Conservation (phyloP, 257 asterid genomes). For the Phtheirospermum japonicum region DNA sequence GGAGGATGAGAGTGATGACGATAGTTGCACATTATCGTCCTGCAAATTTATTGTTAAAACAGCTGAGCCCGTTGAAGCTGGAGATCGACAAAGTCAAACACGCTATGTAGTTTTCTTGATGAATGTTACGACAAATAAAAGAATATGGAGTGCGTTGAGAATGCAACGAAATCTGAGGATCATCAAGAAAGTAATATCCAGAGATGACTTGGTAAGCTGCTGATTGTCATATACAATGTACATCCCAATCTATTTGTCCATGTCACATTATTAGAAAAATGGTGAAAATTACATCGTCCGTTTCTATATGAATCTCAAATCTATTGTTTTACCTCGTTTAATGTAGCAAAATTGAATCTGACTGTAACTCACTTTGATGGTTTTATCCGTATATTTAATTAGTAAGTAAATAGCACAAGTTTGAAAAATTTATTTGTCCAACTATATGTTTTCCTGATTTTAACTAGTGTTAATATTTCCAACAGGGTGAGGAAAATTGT, state of each 20-base stretch:
- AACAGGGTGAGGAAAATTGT: conserved; percentile 36
- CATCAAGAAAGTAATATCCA: conserved; percentile 34
- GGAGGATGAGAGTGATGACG: conserved; percentile 29
- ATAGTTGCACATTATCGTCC: not conserved
- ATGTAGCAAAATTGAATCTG: not conserved
- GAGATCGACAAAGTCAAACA: conserved; percentile 1
- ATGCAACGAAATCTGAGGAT: conserved; percentile 36
- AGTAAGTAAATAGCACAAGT: not conserved
- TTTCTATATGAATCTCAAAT: not conserved
- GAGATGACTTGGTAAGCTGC: conserved; percentile 35
- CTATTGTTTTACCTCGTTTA: not conserved
- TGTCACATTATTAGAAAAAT: not conserved
- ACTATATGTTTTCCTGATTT: not conserved
- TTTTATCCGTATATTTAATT: not conserved
- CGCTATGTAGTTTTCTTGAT: conserved; percentile 41
- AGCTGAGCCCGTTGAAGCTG: conserved; percentile 13
- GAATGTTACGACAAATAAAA: conserved; percentile 34
- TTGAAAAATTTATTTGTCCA: not conserved
- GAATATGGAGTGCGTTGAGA: conserved; percentile 49
- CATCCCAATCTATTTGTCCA: too few relatives aligned
- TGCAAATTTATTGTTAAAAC: conserved; percentile 31
- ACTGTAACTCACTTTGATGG: not conserved
- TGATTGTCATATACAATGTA: not conserved
- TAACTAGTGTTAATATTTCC: not conserved
- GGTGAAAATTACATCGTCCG: not conserved